Conservation (phyloP, 148 eudicot species). For the Dianthus caryophyllus region DNA sequence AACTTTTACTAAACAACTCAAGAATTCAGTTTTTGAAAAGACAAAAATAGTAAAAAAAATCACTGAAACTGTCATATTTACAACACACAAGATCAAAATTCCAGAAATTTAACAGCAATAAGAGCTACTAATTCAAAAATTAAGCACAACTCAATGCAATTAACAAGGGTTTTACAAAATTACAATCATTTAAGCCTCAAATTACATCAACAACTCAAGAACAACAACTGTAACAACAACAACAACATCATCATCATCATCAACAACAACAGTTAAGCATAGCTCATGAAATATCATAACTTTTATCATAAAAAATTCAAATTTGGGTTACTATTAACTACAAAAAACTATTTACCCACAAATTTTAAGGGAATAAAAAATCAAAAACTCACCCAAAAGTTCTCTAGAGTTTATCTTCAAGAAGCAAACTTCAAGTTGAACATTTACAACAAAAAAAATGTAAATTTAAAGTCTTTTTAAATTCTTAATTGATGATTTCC, state of each 20-base stretch:
- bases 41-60: neutral
- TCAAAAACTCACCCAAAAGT: slow-evolving; percentile 3
- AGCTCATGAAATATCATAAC: neutral
- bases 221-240: too few relatives aligned
- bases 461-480: neutral
- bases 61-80: neutral
- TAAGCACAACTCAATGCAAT: neutral
- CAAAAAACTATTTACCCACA: neutral
- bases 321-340: too few relatives aligned
- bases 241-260: too few relatives aligned
- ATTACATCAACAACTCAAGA: neutral
- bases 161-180: neutral
- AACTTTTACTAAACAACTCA: neutral
- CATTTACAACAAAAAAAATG: neutral
- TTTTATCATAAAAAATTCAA: neutral
- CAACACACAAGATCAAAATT: neutral
- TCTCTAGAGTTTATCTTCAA: neutral
- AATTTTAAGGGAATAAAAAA: neutral
- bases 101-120: neutral
- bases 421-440: slow-evolving; percentile 12
- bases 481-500: neutral
- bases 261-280: neutral
- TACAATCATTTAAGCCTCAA: neutral
- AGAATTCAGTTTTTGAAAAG: neutral
- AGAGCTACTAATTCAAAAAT: neutral